Conservation (phyloP, 2,329 filamentous ascomycete genomes). For the Alternaria gaisen region DNA sequence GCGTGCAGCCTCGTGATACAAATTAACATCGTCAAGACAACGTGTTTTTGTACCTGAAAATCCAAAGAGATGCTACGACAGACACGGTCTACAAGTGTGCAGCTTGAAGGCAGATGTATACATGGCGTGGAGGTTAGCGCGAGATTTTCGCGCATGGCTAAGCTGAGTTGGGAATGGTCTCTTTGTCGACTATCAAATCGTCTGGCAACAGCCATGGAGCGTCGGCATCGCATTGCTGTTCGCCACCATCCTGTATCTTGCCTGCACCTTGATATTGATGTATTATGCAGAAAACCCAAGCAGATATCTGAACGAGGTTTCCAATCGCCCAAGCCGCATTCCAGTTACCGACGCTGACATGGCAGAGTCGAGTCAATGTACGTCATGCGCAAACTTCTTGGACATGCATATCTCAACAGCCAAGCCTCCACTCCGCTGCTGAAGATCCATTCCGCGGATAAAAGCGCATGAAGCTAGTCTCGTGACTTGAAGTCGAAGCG, state of each 20-base stretch:
- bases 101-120: too few species aligned
- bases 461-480: not conserved
- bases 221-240: too few species aligned
- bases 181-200: not conserved
- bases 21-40: too few species aligned
- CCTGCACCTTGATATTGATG: too few species aligned
- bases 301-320: not conserved
- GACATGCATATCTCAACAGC: not conserved
- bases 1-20: too few species aligned
- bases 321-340: not conserved
- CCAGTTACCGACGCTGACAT: not conserved
- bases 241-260: too few species aligned
- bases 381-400: not conserved
- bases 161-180: not conserved
- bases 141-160: not conserved
- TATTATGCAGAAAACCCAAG: not conserved
- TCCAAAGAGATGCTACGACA: too few species aligned
- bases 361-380: constrained; percentile 1
- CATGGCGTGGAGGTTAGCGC: not conserved
- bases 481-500: not conserved
- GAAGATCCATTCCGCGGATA: not conserved
- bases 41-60: too few species aligned
- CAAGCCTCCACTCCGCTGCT: constrained; percentile 3
- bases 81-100: too few species aligned
- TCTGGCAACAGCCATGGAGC: not conserved